Evolutionary conservation across 2,329 filamentous ascomycete species (phyloP), one percentile per base, ranked within the genome.

Genomic region (Tolypocladium cylindrosporum): DNA sequence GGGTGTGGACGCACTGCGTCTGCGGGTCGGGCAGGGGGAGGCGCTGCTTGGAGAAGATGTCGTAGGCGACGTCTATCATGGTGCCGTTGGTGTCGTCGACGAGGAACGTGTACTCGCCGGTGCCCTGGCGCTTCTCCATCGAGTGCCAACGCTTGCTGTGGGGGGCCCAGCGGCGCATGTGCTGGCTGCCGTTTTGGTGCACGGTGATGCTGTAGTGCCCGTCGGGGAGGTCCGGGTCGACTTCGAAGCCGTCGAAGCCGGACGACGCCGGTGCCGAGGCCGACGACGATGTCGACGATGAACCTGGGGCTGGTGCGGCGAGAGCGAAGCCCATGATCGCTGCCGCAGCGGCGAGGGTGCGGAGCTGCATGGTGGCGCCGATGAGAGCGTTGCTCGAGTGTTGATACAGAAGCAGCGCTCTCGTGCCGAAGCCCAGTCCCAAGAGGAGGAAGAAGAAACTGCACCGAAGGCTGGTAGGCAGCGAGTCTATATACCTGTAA

Each of bases 81-180:
- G 45, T 14, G 2, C 40, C 41, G 1, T 48, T 24, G 31, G 37
- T 31, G 21, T 60, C 59, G 55, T 61, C 53, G 57, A 60, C 42
- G 34, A 60, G 42, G 50, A 61, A 55, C 19, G 50, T 58, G 43
- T 50, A 39, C 24, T 61, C 55, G 50, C 54, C 56, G 7, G 55
- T 58, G 54, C 57, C 55, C 36, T 58, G 54, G 14, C 57, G 43
- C 34, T 55, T 58, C n/a, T 27, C n/a, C 3, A 39, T 11, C 37
- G 34, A 53, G 16, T 50, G 43, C 54, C 48, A 41, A 4, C 58
- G 54, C 43, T 39, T 31, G 43, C 2, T 8, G 19, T 34, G 16
- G 13, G 27, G 27, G 27, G 9, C 1, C 50, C 50, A 52, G 27
- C 50, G 50, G 19, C 50, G 50, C 14, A 52, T 34, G 27, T 34